Conservation (phyloP, 1,284 basidiomycete genomes). For the Exsudoporus floridanus region DNA sequence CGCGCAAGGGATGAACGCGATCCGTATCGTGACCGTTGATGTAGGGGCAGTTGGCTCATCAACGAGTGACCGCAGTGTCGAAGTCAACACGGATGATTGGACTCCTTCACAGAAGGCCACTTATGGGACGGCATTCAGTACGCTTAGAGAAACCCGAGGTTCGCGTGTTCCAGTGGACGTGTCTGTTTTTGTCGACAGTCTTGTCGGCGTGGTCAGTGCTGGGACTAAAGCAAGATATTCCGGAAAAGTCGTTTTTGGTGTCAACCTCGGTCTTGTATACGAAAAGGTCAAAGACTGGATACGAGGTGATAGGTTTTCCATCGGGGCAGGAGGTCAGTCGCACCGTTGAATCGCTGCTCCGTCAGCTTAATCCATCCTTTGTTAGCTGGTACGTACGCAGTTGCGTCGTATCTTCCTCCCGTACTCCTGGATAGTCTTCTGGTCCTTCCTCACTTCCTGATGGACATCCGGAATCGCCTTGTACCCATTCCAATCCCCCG, state of each 20-base stretch:
- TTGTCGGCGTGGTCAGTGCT: constrained; percentile 57
- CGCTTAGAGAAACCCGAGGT: constrained; percentile 45
- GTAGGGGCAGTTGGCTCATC: constrained; percentile 33
- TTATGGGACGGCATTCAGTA: constrained; percentile 65
- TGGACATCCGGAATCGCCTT: constrained; percentile 59
- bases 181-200: constrained; percentile 54
- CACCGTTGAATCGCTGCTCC: background rate
- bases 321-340: constrained; percentile 71
- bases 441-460: constrained; percentile 62
- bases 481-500: constrained; percentile 45
- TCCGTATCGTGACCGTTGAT: constrained; percentile 67
- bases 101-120: constrained; percentile 65
- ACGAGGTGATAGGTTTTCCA: constrained; percentile 60
- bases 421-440: constrained; percentile 63
- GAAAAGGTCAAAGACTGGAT: constrained; percentile 45
- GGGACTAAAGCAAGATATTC: constrained; percentile 43
- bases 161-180: constrained; percentile 54
- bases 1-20: constrained; percentile 47
- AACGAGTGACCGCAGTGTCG: background rate
- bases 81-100: constrained; percentile 56
- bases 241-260: constrained; percentile 39
- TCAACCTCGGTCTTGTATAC: constrained; percentile 45
- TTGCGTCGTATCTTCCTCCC: constrained; percentile 69
- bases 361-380: constrained; percentile 8
- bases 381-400: constrained; percentile 61